These are phyloP conservation scores for Penicillium pulvis DNA, from an alignment of 495 filamentous ascomycete genomes.

Conservation along the genomic window DNA sequence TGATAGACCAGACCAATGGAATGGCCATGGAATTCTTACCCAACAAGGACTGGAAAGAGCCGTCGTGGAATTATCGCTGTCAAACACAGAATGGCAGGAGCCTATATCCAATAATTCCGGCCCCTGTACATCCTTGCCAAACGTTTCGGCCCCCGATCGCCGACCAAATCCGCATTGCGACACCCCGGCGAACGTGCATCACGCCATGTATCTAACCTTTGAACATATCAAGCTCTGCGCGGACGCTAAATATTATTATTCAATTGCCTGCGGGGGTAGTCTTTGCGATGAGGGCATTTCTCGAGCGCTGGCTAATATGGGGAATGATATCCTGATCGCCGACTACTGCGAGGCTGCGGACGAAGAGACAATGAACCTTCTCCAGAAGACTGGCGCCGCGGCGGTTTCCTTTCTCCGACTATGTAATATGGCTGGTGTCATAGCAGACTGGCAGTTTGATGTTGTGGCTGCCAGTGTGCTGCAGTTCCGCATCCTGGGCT, in stretches of 20 bases:
- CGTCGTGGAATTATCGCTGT: too few species aligned
- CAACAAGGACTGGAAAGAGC: too few species aligned
- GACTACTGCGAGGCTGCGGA: constrained; percentile 29
- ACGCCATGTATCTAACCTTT: constrained; percentile 17
- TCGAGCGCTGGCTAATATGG: constrained; percentile 21
- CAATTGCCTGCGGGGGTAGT: constrained; percentile 13
- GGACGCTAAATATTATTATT: constrained; percentile 25
- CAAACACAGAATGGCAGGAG: too few species aligned
- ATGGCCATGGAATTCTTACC: too few species aligned
- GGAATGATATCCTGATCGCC: constrained; percentile 26
- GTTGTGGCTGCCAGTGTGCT: constrained; percentile 18
- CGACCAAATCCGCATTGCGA: constrained; percentile 17
- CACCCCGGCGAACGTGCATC: constrained; percentile 1
- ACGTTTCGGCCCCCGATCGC: constrained; percentile 19
- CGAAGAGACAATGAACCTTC: constrained; percentile 6
- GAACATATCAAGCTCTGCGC: constrained; percentile 25
- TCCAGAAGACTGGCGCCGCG: constrained; percentile 21
- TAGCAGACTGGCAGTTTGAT: constrained; percentile 20
- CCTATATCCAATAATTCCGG: too few species aligned
- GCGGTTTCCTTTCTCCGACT: constrained; percentile 25
- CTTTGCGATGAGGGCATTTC: constrained; percentile 19
- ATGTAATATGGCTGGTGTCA: constrained; percentile 13
- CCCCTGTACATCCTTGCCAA: too few species aligned
- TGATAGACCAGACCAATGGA: too few species aligned
- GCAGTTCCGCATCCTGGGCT: constrained; percentile 26